Conservation (phyloP, 768 basidiomycete species). For the Lentinula lateritia region DNA sequence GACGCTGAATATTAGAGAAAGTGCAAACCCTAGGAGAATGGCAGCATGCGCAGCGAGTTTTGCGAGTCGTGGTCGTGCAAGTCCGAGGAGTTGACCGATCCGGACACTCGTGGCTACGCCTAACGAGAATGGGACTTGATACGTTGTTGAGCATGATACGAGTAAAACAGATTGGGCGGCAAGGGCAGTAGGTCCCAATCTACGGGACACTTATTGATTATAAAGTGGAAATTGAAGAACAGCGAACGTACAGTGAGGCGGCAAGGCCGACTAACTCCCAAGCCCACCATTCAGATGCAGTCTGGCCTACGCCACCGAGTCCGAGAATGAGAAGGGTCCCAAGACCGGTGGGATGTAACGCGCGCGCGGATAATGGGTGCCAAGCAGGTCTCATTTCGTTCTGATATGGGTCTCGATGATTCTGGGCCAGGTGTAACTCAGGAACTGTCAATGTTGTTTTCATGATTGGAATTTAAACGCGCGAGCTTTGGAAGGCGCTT, state of each 20-base stretch:
- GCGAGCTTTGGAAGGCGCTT: background rate
- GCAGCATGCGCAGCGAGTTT: constrained; percentile 59
- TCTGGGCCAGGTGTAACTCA: background rate
- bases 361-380: constrained; percentile 62
- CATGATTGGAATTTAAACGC: background rate
- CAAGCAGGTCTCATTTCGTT: constrained; percentile 55
- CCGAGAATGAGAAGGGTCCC: constrained; percentile 71
- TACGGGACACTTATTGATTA: constrained; percentile 17
- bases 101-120: constrained; percentile 83
- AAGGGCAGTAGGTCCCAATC: constrained; percentile 73
- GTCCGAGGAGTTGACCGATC: constrained; percentile 86
- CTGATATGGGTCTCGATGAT: background rate
- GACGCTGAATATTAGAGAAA: constrained; percentile 62
- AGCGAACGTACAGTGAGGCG: constrained; percentile 35
- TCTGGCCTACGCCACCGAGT: constrained; percentile 79
- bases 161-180: constrained; percentile 87
- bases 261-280: constrained; percentile 80
- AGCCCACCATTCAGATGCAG: constrained; percentile 93
- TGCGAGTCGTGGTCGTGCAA: constrained; percentile 69
- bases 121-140: constrained; percentile 79
- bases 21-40: constrained; percentile 56
- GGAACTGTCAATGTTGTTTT: background rate
- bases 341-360: constrained; percentile 55
- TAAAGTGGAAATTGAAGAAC: background rate
- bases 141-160: constrained; percentile 68